These are phyloP conservation scores for Yamadazyma scolyti DNA, from an alignment of 805 yeast species.

Conservation along the genomic window DNA sequence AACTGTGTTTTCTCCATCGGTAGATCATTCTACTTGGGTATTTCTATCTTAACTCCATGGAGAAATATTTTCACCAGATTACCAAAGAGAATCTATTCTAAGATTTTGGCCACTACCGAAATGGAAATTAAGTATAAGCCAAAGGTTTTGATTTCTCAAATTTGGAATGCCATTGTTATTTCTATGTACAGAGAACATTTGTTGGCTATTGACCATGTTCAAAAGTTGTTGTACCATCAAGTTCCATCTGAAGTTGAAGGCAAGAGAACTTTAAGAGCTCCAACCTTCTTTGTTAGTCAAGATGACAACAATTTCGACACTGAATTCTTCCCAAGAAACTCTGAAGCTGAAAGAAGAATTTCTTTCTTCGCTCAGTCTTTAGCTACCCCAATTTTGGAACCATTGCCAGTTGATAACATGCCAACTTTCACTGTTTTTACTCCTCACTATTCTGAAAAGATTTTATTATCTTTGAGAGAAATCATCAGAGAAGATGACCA, in stretches of 20 bases:
- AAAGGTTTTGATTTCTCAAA: slow-evolving; percentile 95
- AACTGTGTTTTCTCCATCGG: slow-evolving; percentile 96
- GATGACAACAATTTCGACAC: slow-evolving; percentile 94
- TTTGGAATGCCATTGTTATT: slow-evolving; percentile 98
- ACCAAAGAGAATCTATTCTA: slow-evolving; percentile 98
- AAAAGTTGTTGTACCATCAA: slow-evolving; percentile 94
- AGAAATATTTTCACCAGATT: slow-evolving; percentile 96
- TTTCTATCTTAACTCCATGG: slow-evolving; percentile 99
- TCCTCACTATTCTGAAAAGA: slow-evolving; percentile 86
- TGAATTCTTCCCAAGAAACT: slow-evolving; percentile 94
- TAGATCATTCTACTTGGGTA: slow-evolving; percentile 97
- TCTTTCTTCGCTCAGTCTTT: slow-evolving; percentile 98
- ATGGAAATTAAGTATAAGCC: slow-evolving; percentile 99
- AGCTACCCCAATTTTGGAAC: slow-evolving; percentile 98
- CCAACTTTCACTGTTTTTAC: slow-evolving; percentile 94
- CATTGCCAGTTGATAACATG: slow-evolving; percentile 98
- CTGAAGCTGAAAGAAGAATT: slow-evolving; percentile 99
- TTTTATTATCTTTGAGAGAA: slow-evolving; percentile 70
- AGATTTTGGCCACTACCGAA: slow-evolving; percentile 95
- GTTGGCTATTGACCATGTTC: slow-evolving; percentile 97
- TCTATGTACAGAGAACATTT: slow-evolving; percentile 99
- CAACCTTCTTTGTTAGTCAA: slow-evolving; percentile 97
- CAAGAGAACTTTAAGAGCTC: slow-evolving; percentile 96
- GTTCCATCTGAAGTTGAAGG: slow-evolving; percentile 98
- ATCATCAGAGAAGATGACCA: slow-evolving; percentile 72